Conservation (phyloP, 176 grass and related monocot species). For the Oryza coarctata region DNA sequence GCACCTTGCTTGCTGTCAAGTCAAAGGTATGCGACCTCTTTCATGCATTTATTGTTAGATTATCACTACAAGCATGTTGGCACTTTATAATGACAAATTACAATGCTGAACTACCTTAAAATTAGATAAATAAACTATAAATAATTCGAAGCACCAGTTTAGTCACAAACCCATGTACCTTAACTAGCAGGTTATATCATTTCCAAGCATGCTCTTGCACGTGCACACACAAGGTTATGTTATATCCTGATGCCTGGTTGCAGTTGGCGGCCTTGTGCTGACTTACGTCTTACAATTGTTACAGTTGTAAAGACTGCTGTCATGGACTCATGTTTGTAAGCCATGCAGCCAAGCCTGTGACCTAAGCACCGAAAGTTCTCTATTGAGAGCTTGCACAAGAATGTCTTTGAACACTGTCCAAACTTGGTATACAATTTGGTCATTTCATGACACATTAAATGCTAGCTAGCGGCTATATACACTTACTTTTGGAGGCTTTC, state of each 20-base stretch:
- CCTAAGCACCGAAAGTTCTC: neutral
- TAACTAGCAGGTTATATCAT: neutral
- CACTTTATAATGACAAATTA: neutral
- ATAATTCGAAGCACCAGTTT: neutral
- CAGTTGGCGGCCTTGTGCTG: neutral
- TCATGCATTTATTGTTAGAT: neutral
- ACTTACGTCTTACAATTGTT: neutral
- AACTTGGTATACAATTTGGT: neutral
- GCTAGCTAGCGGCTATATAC: neutral
- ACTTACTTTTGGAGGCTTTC: neutral
- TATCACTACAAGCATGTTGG: neutral
- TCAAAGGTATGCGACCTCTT: constrained; percentile 63
- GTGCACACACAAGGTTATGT: neutral
- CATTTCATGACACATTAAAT: neutral
- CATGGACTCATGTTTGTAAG: neutral
- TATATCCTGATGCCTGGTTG: neutral
- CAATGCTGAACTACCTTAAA: neutral
- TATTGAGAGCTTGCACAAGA: neutral
- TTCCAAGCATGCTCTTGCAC: neutral
- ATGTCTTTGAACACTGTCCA: neutral
- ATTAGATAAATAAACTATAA: constrained; percentile 9
- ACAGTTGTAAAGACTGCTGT: neutral
- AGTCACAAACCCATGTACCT: neutral
- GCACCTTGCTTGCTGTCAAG: constrained; percentile 61
- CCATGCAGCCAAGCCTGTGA: neutral